Conservation (phyloP, 2,329 filamentous ascomycete genomes). For the Orbilia brochopaga region DNA sequence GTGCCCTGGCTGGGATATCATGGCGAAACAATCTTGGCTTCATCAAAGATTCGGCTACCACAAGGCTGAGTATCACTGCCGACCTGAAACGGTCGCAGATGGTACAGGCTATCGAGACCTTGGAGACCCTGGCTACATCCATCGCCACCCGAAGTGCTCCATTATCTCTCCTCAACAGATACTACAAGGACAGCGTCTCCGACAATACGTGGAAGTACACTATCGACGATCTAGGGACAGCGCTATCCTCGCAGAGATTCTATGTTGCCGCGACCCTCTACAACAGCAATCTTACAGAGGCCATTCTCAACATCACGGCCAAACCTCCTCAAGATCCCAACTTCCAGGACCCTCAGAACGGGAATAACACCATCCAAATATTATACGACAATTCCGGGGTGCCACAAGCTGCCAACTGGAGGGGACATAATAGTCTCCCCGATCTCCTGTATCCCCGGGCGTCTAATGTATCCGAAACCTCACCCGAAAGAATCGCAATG, state of each 20-base stretch:
- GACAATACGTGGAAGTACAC: conserved; percentile 26
- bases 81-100: conserved; percentile 47
- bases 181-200: conserved; percentile 22
- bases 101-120: conserved; percentile 42
- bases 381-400: conserved; percentile 26
- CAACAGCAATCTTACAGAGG: conserved; percentile 41
- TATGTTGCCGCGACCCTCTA: conserved; percentile 49
- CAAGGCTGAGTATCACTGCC: conserved; percentile 42
- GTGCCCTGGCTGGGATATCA: conserved; percentile 44
- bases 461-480: conserved; percentile 29
- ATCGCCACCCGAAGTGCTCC: conserved; percentile 48
- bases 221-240: conserved; percentile 32
- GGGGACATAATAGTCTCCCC: conserved; percentile 36
- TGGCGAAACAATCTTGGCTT: conserved; percentile 49
- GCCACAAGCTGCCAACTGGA: conserved; percentile 45
- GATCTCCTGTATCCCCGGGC: conserved; percentile 36
- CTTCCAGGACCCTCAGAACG: conserved; percentile 25
- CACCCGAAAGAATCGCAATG: conserved; percentile 22
- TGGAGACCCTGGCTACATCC: conserved; percentile 43
- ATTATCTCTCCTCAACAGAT: conserved; percentile 29
- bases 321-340: conserved; percentile 24
- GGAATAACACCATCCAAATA: conserved; percentile 25
- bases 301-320: conserved; percentile 42
- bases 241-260: conserved; percentile 42
- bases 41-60: conserved; percentile 46